Evolutionary conservation across 208 protist species (phyloP), one percentile per base, ranked within the genome.

Genomic region (Leishmania mexicana): DNA sequence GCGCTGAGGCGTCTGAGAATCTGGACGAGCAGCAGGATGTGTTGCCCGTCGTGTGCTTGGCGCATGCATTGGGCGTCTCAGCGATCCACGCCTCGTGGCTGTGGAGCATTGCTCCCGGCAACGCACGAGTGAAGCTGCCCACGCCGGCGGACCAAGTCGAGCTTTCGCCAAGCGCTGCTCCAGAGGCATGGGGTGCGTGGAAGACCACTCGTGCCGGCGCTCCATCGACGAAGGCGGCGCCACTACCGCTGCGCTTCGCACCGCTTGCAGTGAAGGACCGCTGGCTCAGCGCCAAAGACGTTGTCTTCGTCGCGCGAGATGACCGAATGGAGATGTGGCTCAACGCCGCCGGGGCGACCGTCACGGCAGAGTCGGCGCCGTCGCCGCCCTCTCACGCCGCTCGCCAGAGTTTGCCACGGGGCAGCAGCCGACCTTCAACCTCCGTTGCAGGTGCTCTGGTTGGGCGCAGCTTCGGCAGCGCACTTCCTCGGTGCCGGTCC

Each of bases 1-100:
- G 31, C 42, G 7, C n/a, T 49, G 54, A 62, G 19, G 45, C 4
- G 40, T 15, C 42, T 31, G 70, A 47, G 45, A 74, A 35, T 45
- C 70, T 53, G 40, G 28, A 54, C 24, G 45, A 53, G 70, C 40
- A 10, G 70, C 70, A 74, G 11, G 45, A 65, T 38, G 60, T 49
- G 40, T 28, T 85, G 28, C 65, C 81, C 5, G 85, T 85, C 21
- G 85, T 88, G 58, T 80, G 72, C 47, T 64, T 90, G 3, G 90
- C 90, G 3, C 90, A 93, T 83, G 88, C 88, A 10, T 72, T 91
- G n/a, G 90, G 90, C 8, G 79, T 93, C 35, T 87, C 87, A 35
- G 85, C 86, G 0, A 81, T 93, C 28, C 83, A 83, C 53, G 77
- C 86, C 11, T 72, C 76, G 35, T 93, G 90, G 90, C 76, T 91